phyloP scores from a whole-genome alignment of 306 rosid species.

The Amphicarpaea edgeworthii region DNA sequence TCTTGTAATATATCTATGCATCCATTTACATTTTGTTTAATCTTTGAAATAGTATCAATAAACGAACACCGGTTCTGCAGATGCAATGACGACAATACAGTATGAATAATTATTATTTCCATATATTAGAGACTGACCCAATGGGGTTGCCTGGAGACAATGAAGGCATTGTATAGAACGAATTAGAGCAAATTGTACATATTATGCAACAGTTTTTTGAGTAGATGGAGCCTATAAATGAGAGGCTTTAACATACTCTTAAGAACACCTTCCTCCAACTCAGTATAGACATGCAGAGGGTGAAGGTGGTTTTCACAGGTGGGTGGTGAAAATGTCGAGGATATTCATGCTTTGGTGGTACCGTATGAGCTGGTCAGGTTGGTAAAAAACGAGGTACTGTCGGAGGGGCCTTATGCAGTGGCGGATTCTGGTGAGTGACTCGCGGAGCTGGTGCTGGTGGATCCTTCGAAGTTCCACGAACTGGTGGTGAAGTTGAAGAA shows the following conservation, averaged over 20 bases:
- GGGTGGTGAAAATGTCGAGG: slow-evolving; percentile 44
- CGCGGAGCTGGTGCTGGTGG: slow-evolving; percentile 45
- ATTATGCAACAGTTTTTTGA: neutral
- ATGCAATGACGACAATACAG: neutral
- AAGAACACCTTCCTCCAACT: no score
- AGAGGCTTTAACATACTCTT: neutral
- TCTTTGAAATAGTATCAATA: neutral
- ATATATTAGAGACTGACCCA: neutral
- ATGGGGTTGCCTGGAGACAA: neutral
- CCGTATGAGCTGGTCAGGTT: slow-evolving; percentile 35
- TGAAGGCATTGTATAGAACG: neutral
- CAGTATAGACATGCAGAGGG: neutral
- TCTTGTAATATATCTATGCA: neutral
- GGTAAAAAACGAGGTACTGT: slow-evolving; percentile 35
- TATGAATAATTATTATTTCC: neutral
- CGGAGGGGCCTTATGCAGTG: slow-evolving; percentile 45
- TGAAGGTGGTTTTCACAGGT: slow-evolving; percentile 24
- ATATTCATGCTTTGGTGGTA: slow-evolving; percentile 42
- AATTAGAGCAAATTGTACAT: neutral
- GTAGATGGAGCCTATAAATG: neutral
- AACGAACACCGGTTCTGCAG: slow-evolving; percentile 12
- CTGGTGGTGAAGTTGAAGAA: slow-evolving; percentile 24
- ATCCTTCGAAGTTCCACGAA: slow-evolving; percentile 34
- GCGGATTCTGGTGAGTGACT: slow-evolving; percentile 36
- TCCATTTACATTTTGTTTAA: neutral